Evolutionary conservation across 345 rosid species (phyloP), one percentile per base, ranked within the genome.

Genomic region (Schrenkiella parvula): DNA sequence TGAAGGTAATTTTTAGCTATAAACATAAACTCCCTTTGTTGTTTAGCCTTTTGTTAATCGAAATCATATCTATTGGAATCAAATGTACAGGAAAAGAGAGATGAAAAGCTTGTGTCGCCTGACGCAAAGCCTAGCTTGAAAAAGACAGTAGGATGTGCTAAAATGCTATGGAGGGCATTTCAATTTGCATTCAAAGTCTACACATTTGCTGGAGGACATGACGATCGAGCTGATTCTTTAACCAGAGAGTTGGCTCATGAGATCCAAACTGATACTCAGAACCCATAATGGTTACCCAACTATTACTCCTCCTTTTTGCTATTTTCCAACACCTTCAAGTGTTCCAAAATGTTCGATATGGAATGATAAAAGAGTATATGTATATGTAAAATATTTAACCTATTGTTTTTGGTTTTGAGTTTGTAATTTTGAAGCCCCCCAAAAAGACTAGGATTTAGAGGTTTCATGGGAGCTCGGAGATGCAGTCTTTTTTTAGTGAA

Each of bases 111-210:
- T 46, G 54, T 21, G 39, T 61, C 83, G 64, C 73, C 61, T 18
- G 71, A 72, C 13, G 71, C 26, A 10, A 69, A 78, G 29, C 75
- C 61, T 72, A 85, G 74, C 44, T 19, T 12, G 70, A 83, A 77
- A 47, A 52, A 47, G 74, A 51, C 75, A 51, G 75, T 75, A 32
- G 85, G 71, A 3, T 8, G 63, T 70, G 75, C 81, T 7, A 88
- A 88, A 74, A 65, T 83, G 82, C 76, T 91, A 0, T 91, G 98
- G 98, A 87, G 90, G 69, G 91, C 90, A 22, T 91, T 91, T 64
- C 98, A 93, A 44, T 87, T 93, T 61, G 97, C 95, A 39, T 91
- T 83, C 63, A 79, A 88, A 66, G 93, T 91, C 13, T 91, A 91
- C 66, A 81, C 82, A 12, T 93, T 93, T 50, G 95, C 97, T 0